phyloP scores from a whole-genome alignment of 139 green algal genomes.

The Tetraselmis chui region DNA sequence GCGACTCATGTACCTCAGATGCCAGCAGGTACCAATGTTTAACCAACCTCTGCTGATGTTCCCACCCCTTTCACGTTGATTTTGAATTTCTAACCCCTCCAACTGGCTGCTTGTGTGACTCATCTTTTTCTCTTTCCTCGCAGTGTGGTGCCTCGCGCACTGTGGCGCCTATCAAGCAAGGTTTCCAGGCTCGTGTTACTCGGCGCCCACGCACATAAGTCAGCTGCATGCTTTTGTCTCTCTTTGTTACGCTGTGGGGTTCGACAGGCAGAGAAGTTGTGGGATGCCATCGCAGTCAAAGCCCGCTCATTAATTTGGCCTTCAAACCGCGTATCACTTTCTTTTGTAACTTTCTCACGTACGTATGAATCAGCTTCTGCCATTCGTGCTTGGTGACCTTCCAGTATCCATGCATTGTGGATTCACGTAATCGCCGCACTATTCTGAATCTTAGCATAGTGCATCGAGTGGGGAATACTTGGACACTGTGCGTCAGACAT shows the following conservation, averaged over 20 bases:
- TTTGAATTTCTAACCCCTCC: background rate
- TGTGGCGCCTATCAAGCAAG: constrained; percentile 38
- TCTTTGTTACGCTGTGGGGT: no score
- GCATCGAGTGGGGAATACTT: no score
- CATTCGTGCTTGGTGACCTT: no score
- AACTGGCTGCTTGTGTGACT: background rate
- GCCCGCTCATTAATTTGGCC: background rate
- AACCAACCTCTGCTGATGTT: background rate
- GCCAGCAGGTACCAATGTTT: constrained; percentile 53
- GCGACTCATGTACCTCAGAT: constrained; percentile 86
- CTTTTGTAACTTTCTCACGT: background rate
- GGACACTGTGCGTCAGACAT: no score
- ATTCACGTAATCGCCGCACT: no score
- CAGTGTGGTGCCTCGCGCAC: constrained; percentile 67
- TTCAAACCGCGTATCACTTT: background rate
- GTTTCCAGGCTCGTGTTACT: constrained; percentile 37
- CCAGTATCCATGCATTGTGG: no score
- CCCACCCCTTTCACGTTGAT: background rate
- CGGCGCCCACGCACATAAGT: background rate
- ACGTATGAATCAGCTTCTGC: no score
- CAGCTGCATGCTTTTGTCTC: background rate
- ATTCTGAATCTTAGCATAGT: no score
- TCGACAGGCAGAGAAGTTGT: no score
- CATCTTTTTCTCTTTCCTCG: background rate
- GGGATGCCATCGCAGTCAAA: no score